Evolutionary conservation across 2,329 filamentous ascomycete species (phyloP).

Genomic region (Lachnellula suecica): DNA sequence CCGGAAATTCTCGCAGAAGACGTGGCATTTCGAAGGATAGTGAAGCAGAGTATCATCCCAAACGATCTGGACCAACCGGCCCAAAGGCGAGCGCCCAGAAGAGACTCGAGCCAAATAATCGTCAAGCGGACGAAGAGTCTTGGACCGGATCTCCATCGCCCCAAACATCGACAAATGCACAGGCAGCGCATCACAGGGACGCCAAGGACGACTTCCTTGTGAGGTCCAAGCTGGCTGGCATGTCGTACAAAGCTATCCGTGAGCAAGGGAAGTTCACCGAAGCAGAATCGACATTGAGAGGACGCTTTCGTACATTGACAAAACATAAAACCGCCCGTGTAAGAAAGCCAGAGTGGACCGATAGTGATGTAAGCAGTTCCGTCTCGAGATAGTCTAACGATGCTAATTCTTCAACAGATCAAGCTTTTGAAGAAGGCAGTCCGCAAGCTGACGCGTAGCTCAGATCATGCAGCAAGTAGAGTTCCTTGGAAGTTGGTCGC

Average conservation of each 20-base stretch:
- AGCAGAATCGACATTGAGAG: constrained; percentile 71
- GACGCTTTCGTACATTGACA: constrained; percentile 63
- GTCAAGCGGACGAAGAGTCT: neutral
- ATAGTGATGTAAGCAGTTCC: constrained; percentile 57
- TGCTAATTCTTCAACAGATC: constrained; percentile 35
- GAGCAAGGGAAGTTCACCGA: constrained; percentile 53
- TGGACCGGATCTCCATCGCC: neutral
- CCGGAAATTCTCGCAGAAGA: constrained; percentile 3
- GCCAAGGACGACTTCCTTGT: constrained; percentile 52
- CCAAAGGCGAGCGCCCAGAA: constrained; percentile 4
- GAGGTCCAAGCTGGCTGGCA: constrained; percentile 50
- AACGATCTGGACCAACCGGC: neutral
- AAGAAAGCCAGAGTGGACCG: constrained; percentile 64
- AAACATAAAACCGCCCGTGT: constrained; percentile 62
- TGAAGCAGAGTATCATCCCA: neutral
- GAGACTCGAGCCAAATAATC: constrained; percentile 21
- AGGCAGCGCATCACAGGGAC: constrained; percentile 24
- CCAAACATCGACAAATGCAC: constrained; percentile 1
- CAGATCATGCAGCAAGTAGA: constrained; percentile 33
- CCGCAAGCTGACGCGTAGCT: constrained; percentile 29
- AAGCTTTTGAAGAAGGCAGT: constrained; percentile 46
- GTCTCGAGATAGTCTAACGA: neutral
- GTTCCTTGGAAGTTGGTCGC: constrained; percentile 58
- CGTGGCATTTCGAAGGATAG: neutral
- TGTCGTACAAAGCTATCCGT: constrained; percentile 67